These are phyloP conservation scores for Zanthoxylum bungeanum DNA, from an alignment of 345 rosid genomes.

Conservation along the genomic window DNA sequence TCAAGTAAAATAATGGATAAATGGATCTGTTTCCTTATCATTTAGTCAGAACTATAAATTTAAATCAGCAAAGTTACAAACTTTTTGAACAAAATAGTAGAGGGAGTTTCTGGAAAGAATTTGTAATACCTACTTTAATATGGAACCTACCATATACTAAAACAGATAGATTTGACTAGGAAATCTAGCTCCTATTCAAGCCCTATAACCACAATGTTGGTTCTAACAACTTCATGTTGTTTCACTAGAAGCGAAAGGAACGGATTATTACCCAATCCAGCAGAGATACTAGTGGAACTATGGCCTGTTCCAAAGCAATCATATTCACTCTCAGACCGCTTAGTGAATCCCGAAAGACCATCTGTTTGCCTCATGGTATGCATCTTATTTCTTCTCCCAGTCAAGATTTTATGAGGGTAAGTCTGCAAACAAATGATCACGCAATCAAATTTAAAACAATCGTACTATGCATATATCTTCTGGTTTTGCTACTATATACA, in stretches of 20 bases:
- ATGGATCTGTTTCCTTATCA: background rate
- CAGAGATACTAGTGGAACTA: constrained; percentile 92
- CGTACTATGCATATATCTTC: background rate
- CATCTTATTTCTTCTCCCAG: constrained; percentile 95
- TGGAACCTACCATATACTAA: background rate
- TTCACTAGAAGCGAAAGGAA: background rate
- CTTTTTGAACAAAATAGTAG: constrained; percentile 1
- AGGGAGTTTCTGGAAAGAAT: background rate
- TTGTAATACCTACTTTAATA: background rate
- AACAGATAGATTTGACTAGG: background rate
- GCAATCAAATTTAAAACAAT: background rate
- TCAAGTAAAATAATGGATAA: background rate
- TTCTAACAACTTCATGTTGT: background rate
- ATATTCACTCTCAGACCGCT: constrained; percentile 84
- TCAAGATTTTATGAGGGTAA: constrained; percentile 94
- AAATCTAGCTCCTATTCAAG: background rate
- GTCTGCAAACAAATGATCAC: constrained; percentile 41
- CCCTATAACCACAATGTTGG: background rate
- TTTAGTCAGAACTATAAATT: too few relatives aligned
- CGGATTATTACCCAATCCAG: constrained; percentile 68
- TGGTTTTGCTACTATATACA: background rate
- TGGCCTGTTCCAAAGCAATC: constrained; percentile 97
- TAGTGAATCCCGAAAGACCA: constrained; percentile 87
- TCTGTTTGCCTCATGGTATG: constrained; percentile 82
- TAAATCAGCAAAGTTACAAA: background rate